These are phyloP conservation scores for Rhizomucor miehei DNA, from an alignment of 371 early-diverging fungal genomes.

Conservation along the genomic window DNA sequence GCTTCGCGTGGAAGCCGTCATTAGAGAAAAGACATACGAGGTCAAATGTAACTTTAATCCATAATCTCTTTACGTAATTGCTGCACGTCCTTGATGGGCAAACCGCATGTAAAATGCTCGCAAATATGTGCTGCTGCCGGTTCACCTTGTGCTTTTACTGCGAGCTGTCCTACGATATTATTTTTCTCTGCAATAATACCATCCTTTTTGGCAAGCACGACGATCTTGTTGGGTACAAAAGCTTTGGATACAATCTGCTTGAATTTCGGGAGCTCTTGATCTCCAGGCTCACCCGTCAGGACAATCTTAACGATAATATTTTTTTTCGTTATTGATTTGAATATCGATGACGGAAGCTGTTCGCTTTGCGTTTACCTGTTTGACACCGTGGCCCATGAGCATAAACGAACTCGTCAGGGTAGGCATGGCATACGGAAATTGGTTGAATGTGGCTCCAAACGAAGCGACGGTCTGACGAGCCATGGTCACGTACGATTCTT, in stretches of 20 bases:
- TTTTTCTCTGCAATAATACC: conserved; percentile 28
- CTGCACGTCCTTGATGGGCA: conserved; percentile 29
- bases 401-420: conserved; percentile 34
- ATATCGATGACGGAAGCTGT: neutral
- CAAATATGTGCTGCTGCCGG: conserved; percentile 34
- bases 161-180: conserved; percentile 21
- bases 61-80: neutral
- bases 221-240: conserved; percentile 43
- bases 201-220: conserved; percentile 22
- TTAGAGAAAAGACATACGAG: conserved; percentile 48
- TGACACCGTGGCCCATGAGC: conserved; percentile 34
- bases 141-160: conserved; percentile 1
- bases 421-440: conserved; percentile 42
- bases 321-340: neutral
- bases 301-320: conserved; percentile 29
- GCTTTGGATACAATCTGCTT: conserved; percentile 19
- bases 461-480: conserved; percentile 30
- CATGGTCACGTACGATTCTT: conserved; percentile 18
- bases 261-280: conserved; percentile 20
- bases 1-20: conserved; percentile 57
- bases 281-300: conserved; percentile 22
- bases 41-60: conserved; percentile 38
- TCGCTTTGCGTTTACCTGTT: conserved; percentile 30
- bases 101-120: conserved; percentile 48
- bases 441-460: conserved; percentile 23